These are phyloP conservation scores for Bruguiera gymnorhiza DNA, from an alignment of 345 rosid species.

Conservation along the genomic window DNA sequence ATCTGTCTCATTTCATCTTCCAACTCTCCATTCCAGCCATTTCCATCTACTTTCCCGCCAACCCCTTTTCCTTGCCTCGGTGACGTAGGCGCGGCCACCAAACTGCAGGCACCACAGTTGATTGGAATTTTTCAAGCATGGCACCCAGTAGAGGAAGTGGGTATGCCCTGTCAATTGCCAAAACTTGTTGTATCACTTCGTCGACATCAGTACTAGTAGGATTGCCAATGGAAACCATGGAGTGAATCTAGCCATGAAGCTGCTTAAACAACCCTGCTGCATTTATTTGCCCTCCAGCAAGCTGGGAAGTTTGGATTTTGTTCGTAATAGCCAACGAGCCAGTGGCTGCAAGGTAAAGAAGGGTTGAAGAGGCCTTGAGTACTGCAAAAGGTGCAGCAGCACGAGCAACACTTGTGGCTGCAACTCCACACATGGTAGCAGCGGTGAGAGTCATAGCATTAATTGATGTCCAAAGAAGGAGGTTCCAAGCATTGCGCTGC, in stretches of 20 bases:
- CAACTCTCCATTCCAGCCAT: slow-evolving; percentile 43
- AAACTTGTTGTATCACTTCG: slow-evolving; percentile 40
- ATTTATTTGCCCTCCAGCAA: slow-evolving; percentile 57
- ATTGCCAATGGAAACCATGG: slow-evolving; percentile 20
- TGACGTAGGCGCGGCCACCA: slow-evolving; percentile 42
- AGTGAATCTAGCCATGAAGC: slow-evolving; percentile 33
- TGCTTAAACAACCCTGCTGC: slow-evolving; percentile 49
- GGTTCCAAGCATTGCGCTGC: slow-evolving; percentile 55
- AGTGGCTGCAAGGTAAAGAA: slow-evolving; percentile 40
- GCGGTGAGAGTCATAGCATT: slow-evolving; percentile 49
- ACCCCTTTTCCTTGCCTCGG: background rate
- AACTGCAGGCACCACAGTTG: slow-evolving; percentile 39
- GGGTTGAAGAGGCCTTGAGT: slow-evolving; percentile 35
- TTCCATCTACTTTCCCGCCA: background rate
- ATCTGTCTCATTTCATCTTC: slow-evolving; percentile 44
- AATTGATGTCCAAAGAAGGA: slow-evolving; percentile 43
- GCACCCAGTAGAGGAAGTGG: slow-evolving; percentile 52
- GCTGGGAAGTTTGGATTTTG: slow-evolving; percentile 55
- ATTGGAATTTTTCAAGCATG: slow-evolving; percentile 53
- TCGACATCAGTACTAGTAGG: slow-evolving; percentile 32
- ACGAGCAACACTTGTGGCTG: slow-evolving; percentile 18
- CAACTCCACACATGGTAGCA: slow-evolving; percentile 42
- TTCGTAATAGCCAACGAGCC: slow-evolving; percentile 41
- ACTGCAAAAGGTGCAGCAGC: slow-evolving; percentile 17
- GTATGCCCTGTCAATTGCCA: slow-evolving; percentile 51